Percentiles rank a stretch among this genome's conserved stretches.
Conservation (phyloP, 2,329 filamentous ascomycete species). For the Neonectria magnoliae region DNA sequence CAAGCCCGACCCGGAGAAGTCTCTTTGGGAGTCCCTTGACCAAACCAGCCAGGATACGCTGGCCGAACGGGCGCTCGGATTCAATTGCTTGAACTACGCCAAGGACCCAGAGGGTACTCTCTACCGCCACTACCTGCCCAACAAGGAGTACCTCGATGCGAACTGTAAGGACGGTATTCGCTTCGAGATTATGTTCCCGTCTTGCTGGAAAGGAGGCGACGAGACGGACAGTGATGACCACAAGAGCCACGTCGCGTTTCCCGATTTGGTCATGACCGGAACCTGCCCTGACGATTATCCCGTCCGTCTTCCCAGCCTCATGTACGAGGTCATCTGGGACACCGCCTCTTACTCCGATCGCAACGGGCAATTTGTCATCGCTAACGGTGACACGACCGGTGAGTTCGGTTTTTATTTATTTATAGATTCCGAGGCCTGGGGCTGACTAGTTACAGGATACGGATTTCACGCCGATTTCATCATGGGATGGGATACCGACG, state of each 20-base stretch:
- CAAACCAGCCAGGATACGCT: slow-evolving; percentile 75
- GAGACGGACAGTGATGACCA: slow-evolving; percentile 65
- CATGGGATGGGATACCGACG: slow-evolving; percentile 73
- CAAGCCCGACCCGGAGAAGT: slow-evolving; percentile 72
- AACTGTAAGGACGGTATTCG: slow-evolving; percentile 86
- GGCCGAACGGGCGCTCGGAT: slow-evolving; percentile 84
- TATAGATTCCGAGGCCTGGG: too few relatives aligned
- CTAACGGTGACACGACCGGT: slow-evolving; percentile 82
- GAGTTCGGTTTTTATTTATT: slow-evolving; percentile 45
- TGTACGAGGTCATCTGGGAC: slow-evolving; percentile 88
- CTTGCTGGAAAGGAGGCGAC: slow-evolving; percentile 84
- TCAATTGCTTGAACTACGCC: slow-evolving; percentile 92
- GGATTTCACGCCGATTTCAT: slow-evolving; percentile 85
- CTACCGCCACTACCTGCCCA: slow-evolving; percentile 82
- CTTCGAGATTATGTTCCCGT: slow-evolving; percentile 87
- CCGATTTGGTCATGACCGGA: slow-evolving; percentile 79
- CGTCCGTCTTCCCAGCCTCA: slow-evolving; percentile 75
- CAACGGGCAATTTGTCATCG: slow-evolving; percentile 76
- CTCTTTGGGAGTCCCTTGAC: slow-evolving; percentile 71
- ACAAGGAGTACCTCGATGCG: slow-evolving; percentile 80
- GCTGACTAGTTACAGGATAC: slow-evolving; percentile 60
- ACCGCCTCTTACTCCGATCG: slow-evolving; percentile 71
- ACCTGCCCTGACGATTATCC: slow-evolving; percentile 76
- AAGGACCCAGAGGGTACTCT: slow-evolving; percentile 75
- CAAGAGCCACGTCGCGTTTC: slow-evolving; percentile 79